Conservation (phyloP, 768 basidiomycete genomes). For the Chalciporus piperatus region DNA sequence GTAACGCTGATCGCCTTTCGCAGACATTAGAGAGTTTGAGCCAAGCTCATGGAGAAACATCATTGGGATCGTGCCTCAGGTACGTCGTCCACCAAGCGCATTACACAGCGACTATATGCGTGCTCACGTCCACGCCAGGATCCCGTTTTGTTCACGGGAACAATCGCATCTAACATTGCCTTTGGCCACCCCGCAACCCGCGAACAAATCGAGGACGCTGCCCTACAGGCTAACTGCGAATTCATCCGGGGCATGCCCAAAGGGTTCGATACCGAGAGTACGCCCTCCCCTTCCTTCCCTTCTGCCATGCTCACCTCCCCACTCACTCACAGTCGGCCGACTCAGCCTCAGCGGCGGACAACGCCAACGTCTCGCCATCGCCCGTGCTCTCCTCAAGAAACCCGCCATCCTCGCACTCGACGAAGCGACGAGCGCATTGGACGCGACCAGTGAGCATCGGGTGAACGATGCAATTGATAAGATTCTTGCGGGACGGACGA, state of each 20-base stretch:
- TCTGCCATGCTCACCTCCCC: constrained; percentile 11
- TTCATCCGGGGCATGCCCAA: constrained; percentile 94
- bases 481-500: constrained; percentile 73
- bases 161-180: constrained; percentile 92
- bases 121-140: constrained; percentile 39
- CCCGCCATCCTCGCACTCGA: constrained; percentile 87
- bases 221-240: constrained; percentile 90
- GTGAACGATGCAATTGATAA: constrained; percentile 87
- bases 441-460: constrained; percentile 84
- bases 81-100: constrained; percentile 10
- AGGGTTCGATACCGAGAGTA: constrained; percentile 91
- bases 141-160: constrained; percentile 86
- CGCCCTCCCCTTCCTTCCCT: constrained; percentile 24
- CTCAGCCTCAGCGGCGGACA: constrained; percentile 58
- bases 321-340: constrained; percentile 19
- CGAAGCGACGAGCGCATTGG: constrained; percentile 86
- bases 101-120: neutral
- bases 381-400: constrained; percentile 83
- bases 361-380: constrained; percentile 77
- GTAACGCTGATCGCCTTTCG: neutral
- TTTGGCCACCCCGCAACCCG: constrained; percentile 77
- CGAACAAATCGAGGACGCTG: constrained; percentile 84
- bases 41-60: constrained; percentile 82
- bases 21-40: constrained; percentile 86
- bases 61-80: constrained; percentile 93